Conservation (phyloP, 179 eudicot genomes). For the Drosera spatulata region DNA sequence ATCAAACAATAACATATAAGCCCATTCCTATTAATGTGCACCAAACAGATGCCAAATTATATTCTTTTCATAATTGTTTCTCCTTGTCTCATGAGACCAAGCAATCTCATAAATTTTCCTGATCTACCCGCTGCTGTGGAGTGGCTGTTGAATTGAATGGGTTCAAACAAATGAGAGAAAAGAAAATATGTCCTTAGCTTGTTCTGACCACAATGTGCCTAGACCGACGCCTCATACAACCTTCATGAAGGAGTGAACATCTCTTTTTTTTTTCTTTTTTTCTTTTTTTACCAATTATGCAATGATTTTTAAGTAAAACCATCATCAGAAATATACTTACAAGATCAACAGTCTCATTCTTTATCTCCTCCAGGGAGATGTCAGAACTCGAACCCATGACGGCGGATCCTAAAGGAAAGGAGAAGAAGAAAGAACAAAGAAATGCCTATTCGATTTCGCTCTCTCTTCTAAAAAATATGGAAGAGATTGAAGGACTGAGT, state of each 20-base stretch:
- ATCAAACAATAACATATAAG: background rate
- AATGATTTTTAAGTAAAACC: background rate
- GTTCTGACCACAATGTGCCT: too few relatives aligned
- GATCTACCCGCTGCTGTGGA: too few relatives aligned
- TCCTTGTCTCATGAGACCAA: too few relatives aligned
- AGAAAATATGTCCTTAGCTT: too few relatives aligned
- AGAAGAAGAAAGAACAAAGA: conserved; percentile 14
- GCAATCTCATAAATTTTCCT: too few relatives aligned
- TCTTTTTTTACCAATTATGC: background rate
- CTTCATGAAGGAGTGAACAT: too few relatives aligned
- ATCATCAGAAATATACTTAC: conserved; percentile 14
- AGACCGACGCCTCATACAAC: too few relatives aligned
- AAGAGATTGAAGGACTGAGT: background rate
- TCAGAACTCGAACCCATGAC: conserved; percentile 30
- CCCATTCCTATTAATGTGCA: too few relatives aligned
- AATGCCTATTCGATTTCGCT: conserved; percentile 11
- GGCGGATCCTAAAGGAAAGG: conserved; percentile 1
- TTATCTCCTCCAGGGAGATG: conserved; percentile 38
- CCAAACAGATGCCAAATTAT: too few relatives aligned
- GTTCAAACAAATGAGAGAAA: too few relatives aligned
- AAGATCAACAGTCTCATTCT: conserved; percentile 49
- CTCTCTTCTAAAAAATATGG: conserved; percentile 8
- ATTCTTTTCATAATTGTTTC: too few relatives aligned
- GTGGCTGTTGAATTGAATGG: too few relatives aligned
- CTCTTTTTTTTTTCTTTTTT: background rate